These are phyloP conservation scores for Apiotrichum siamense DNA, from an alignment of 1,284 basidiomycete species.

Conservation along the genomic window DNA sequence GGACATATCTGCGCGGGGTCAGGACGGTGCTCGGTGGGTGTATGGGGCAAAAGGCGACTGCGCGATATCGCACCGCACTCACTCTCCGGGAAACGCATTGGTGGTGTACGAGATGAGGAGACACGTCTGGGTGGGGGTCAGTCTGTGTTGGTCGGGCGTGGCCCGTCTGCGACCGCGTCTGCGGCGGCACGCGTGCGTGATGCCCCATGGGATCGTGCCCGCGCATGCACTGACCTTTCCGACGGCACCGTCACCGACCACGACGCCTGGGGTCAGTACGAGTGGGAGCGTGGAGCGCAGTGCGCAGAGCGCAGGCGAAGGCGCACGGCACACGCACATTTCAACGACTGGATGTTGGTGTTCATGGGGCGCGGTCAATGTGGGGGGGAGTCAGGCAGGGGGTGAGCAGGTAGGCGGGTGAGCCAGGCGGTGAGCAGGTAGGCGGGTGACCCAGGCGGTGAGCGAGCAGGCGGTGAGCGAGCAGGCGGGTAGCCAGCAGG, in stretches of 20 bases:
- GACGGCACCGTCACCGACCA: slow-evolving; percentile 98
- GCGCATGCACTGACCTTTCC: slow-evolving; percentile 66
- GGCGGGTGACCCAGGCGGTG: too few relatives aligned
- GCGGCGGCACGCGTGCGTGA: too few relatives aligned
- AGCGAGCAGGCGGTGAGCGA: not conserved
- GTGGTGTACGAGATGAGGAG: slow-evolving; percentile 96
- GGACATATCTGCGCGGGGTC: slow-evolving; percentile 41
- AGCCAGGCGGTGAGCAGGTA: not conserved
- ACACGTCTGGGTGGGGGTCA: slow-evolving; percentile 44
- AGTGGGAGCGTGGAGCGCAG: too few relatives aligned
- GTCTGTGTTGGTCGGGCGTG: too few relatives aligned
- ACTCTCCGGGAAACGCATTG: slow-evolving; percentile 95
- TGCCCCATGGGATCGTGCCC: too few relatives aligned
- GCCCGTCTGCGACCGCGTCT: too few relatives aligned
- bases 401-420: not conserved
- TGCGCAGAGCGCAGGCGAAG: not conserved
- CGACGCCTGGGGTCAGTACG: slow-evolving; percentile 56
- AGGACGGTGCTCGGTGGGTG: not conserved
- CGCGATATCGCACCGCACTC: slow-evolving; percentile 13
- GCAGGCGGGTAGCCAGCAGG: not conserved
- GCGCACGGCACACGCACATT: slow-evolving; percentile 11
- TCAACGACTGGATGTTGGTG: slow-evolving; percentile 19
- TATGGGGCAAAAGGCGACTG: not conserved
- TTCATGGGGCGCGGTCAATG: slow-evolving; percentile 3
- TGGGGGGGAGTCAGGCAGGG: not conserved